Base-by-base conservation (phyloP, 257 asterid genomes). In the Apocynum venetum region DNA sequence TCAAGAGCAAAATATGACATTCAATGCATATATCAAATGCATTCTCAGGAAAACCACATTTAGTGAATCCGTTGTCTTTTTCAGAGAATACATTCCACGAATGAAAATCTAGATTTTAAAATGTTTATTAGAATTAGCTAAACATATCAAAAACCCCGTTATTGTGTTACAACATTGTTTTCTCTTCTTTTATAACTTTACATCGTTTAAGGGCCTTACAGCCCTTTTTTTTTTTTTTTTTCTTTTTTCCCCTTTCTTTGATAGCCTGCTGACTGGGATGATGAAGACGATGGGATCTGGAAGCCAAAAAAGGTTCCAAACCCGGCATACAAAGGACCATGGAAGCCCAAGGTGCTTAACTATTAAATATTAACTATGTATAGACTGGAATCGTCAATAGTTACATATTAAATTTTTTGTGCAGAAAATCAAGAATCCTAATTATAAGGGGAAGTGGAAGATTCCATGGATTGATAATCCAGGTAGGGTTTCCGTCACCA, bases 271-370 rank as follows among this genome's bases (percentile, higher is more conserved):
- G 91, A 93, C 78, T 93, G 98, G 98, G 98, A 93, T 79, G 98
- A 93, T 83, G 97, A 93, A 31, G 98, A 93, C 65, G 98, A 91
- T 88, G 98, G 98, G 66, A 83, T 85, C 73, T 93, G 98, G 98
- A 91, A 81, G 72, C 82, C 98, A 53, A 89, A 89, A 59, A 93
- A 81, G 85, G 82, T 87, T 75, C 97, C 96, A 61, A 91, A 91
- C 80, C 98, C 97, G 40, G 92, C 89, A 43, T 91, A 89, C 87
- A 90, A 80, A 78, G 97, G 97, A 51, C 92, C 96, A 55, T 90
- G 96, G 97, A 90, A 80, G 81, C 82, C 80, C 25, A 93, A 91
- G 95, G 95, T 90, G 40, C 76, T 44, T 19, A 19, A 40, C 79
- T 57, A 71, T 1, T 72, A 38, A 69, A 63, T 59, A 6, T 63